phyloP scores from a whole-genome alignment of 2,329 filamentous ascomycete genomes.

The Xylaria arbuscula region DNA sequence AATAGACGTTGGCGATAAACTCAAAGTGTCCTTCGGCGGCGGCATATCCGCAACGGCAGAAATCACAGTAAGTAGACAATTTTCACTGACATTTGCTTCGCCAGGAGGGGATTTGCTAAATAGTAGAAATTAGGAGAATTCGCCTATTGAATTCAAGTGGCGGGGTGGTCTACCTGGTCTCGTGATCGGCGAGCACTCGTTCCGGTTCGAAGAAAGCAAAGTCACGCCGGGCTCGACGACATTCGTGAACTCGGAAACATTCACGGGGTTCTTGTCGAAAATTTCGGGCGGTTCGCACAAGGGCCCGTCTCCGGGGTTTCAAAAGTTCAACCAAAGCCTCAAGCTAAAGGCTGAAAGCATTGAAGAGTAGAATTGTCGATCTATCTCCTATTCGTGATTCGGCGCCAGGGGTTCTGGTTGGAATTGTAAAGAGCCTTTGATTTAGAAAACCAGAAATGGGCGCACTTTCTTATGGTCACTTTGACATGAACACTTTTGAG shows the following conservation, averaged over 20 bases:
- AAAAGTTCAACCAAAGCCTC: conserved; percentile 6
- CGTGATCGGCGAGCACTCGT: neutral
- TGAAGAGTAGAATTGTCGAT: neutral
- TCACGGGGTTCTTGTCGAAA: neutral
- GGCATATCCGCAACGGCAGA: neutral
- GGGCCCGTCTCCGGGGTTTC: neutral
- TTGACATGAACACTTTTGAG: neutral
- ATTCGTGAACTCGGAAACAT: neutral
- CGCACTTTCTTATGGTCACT: neutral
- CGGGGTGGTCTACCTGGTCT: neutral
- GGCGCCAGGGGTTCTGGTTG: neutral
- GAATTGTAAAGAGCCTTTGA: neutral
- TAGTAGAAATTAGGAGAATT: neutral
- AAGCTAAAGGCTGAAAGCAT: conserved; percentile 1
- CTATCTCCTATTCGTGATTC: neutral
- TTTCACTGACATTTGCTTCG: neutral
- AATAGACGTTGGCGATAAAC: neutral
- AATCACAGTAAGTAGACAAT: neutral
- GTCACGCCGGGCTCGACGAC: neutral
- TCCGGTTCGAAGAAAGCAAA: conserved; percentile 6
- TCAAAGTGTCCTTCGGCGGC: neutral
- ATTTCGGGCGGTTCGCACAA: neutral
- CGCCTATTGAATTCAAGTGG: neutral
- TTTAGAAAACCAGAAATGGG: neutral
- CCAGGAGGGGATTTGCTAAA: neutral